These are phyloP conservation scores for Russula griseocarnosa DNA, from an alignment of 768 basidiomycete genomes.

Conservation along the genomic window DNA sequence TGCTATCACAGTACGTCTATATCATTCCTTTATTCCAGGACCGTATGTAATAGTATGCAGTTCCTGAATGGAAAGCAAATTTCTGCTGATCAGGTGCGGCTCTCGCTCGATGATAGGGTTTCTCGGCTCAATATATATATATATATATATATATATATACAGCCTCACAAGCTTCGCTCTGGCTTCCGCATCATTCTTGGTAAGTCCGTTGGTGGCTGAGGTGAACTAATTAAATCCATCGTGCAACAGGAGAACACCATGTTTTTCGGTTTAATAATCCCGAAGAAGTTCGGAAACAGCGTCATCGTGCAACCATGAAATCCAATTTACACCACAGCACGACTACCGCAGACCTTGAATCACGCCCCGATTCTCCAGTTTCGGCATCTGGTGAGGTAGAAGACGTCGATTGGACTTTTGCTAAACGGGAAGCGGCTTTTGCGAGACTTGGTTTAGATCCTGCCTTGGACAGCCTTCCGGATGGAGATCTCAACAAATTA, in stretches of 20 bases:
- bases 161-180: conserved; percentile 82
- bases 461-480: conserved; percentile 85
- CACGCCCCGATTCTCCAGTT: conserved; percentile 75
- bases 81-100: conserved; percentile 63
- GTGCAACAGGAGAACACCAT: conserved; percentile 77
- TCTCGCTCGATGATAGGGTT: background rate
- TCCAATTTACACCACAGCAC: conserved; percentile 64
- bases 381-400: conserved; percentile 61
- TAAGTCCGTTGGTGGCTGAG: conserved; percentile 36
- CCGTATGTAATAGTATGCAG: conserved; percentile 39
- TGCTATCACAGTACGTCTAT: conserved; percentile 68
- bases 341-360: conserved; percentile 65
- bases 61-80: conserved; percentile 94
- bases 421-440: conserved; percentile 89
- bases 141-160: no score
- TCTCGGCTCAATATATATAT: conserved; percentile 11
- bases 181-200: conserved; percentile 97
- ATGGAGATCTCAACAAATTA: conserved; percentile 90
- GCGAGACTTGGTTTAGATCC: conserved; percentile 85
- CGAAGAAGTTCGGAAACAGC: conserved; percentile 87
- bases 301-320: conserved; percentile 73
- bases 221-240: background rate
- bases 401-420: conserved; percentile 96
- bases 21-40: conserved; percentile 3
- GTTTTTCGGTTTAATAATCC: conserved; percentile 98